Percentiles rank a stretch among this genome's conserved stretches.
These are phyloP conservation scores for Quercus agrifolia DNA, from an alignment of 306 rosid species.

Conservation along the genomic window DNA sequence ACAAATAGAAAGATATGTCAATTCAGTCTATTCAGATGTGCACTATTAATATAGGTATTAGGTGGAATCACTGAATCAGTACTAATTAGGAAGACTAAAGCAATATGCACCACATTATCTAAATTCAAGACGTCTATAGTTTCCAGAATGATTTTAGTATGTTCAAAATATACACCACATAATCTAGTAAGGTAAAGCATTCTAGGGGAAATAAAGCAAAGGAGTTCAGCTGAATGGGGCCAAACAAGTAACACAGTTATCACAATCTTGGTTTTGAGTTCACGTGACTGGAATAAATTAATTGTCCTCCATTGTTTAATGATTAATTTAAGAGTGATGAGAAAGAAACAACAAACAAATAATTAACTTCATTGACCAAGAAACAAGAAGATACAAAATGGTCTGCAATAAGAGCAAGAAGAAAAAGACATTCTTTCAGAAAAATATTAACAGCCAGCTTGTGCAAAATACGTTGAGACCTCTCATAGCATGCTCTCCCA, in stretches of 20 bases:
- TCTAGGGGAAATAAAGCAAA: no score
- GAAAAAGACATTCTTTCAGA: slow-evolving; percentile 8
- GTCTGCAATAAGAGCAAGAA: slow-evolving; percentile 7
- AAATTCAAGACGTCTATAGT: no score
- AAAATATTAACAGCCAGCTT: slow-evolving; percentile 15
- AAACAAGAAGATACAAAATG: slow-evolving; percentile 6
- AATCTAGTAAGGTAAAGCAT: no score
- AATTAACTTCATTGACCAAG: background rate
- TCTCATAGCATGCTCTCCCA: slow-evolving; percentile 11
- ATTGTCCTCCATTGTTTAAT: background rate
- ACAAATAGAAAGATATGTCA: background rate
- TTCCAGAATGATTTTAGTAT: background rate
- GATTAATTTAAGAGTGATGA: background rate
- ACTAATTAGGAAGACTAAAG: background rate
- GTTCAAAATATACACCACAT: no score
- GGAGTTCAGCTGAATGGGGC: no score
- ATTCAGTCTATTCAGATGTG: background rate
- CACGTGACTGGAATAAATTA: background rate
- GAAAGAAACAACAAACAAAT: slow-evolving; percentile 15
- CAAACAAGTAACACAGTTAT: no score
- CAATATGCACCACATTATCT: background rate
- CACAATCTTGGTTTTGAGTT: no score
- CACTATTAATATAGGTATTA: background rate
- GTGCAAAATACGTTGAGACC: background rate
- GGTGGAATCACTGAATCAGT: background rate